Evolutionary conservation across 805 yeast genomes (phyloP), one percentile per base, ranked within the genome.

Genomic region (Starmerella stellata): DNA sequence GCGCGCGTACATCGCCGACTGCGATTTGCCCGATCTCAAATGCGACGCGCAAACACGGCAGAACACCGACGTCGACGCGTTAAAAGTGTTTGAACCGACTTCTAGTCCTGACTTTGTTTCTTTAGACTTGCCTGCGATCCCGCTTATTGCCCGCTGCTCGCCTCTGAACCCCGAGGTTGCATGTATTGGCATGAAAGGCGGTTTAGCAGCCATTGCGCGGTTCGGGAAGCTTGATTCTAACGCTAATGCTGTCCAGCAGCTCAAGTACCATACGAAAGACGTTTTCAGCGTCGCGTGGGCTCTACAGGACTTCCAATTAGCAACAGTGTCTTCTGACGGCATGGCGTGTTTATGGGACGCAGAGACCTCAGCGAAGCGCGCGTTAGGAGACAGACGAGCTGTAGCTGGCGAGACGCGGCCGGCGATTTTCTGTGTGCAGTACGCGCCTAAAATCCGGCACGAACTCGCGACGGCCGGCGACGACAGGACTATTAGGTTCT

Each of bases 261-360:
- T 71, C 38, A 65, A 65, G 43, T 69, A 62, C 51, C 93, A 81
- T 57, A 58, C 62, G 11, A 62, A 59, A 39, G 82, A 75, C 48
- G 93, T 92, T 1, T 72, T 65, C 52, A 78, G 76, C 2, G 57
- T 82, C 36, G 74, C 75, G 44, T 81, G 93, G 92, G 60, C 68
- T 40, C 60, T 64, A 18, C 45, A 45, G 19, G 46, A 44, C 27
- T 51, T 45, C 21, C 62, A 67, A 30, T 56, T 56, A 42, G 59
- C 74, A 11, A 64, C 83, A 1, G 78, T 80, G 2, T 66, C 81
- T 3, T 72, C 70, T 43, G 93, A 80, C 54, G 57, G 68, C 14
- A 68, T 69, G 21, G 70, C 80, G 32, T 80, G 80, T 0, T 52
- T 75, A 30, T 81, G 93, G 93, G 78, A 77, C 46, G 50, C 70